Base-by-base conservation (phyloP, 805 yeast species). In the Naumovozyma dairenensis region DNA sequence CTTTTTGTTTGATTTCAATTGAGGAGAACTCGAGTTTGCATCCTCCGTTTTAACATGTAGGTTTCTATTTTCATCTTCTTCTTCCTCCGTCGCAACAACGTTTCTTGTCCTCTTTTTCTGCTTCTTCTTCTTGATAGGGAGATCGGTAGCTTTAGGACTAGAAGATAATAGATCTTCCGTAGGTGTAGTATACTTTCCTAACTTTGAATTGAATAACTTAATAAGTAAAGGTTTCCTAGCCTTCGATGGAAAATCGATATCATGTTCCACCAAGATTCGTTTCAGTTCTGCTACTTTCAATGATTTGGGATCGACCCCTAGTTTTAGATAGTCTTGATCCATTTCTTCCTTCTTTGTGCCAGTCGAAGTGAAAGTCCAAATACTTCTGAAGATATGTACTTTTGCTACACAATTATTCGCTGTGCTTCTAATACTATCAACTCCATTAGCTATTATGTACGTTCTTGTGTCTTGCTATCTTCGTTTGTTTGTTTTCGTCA, bases 211-310 rank as follows among this genome's bases (percentile, higher is more conserved):
- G 58, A 76, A 83, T 14, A 79, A 36, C 13, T 61, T 60, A 2
- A 85, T 54, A 37, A 85, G 63, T 7, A 72, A 75, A 4, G 72
- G 57, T 54, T 87, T 87, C 49, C 76, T 81, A 6, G 85, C 78
- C 29, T 69, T 63, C 1, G 79, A 63, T 0, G 81, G 69, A 46
- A 66, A 76, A 2, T 58, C 54, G 16, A 86, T 63, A 16, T 71
- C 66, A 47, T 83, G 70, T 38, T 72, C 76, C 8, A 65, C 56
- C 31, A 87, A 62, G 12, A 83, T 66, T 19, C 74, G 68, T 47
- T 92, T 69, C 51, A 87, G 65, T 38, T 80, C 73, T 2, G 85
- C 72, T 10, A 82, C 76, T 32, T 76, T 79, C 42, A 79, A 60
- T 26, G 67, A 62, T 18, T 67, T 60, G 3, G 92, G 81, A 51